Evolutionary conservation across 1,139 yeast genomes (phyloP).

Genomic region (Blastobotrys petasosporus): DNA sequence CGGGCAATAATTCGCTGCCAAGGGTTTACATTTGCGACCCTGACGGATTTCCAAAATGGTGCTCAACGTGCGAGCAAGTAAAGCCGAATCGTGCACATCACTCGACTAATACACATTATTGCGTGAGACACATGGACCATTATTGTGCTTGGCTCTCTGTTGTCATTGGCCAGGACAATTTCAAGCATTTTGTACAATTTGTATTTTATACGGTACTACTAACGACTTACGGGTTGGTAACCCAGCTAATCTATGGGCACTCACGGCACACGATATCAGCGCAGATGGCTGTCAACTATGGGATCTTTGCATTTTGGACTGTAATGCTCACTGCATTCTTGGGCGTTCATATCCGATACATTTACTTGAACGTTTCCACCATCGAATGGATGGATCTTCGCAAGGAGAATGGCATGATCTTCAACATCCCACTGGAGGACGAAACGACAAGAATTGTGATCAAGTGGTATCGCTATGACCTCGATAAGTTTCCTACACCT

Average conservation of each 20-base stretch:
- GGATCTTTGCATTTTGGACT: conserved; percentile 25
- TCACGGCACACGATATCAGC: conserved; percentile 15
- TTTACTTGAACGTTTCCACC: conserved; percentile 31
- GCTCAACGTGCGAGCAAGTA: conserved; percentile 68
- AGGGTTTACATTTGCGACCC: conserved; percentile 34
- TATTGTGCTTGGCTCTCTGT: conserved; percentile 93
- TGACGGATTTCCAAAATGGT: conserved; percentile 50
- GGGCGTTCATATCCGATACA: conserved; percentile 28
- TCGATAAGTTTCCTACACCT: conserved; percentile 24
- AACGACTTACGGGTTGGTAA: conserved; percentile 33
- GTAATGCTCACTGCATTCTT: conserved; percentile 27
- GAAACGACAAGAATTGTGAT: conserved; percentile 27
- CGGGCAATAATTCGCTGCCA: conserved; percentile 17
- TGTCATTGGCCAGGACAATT: conserved; percentile 76
- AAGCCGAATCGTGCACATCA: conserved; percentile 90
- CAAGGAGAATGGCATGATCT: conserved; percentile 26
- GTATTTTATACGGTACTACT: conserved; percentile 48
- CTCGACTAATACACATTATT: conserved; percentile 59
- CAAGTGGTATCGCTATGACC: conserved; percentile 18
- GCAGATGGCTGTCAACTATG: conserved; percentile 31
- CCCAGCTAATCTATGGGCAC: conserved; percentile 29
- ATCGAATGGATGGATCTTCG: conserved; percentile 31
- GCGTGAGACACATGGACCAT: conserved; percentile 62
- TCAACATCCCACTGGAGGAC: conserved; percentile 23
- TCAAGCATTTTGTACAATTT: conserved; percentile 71